Conservation (phyloP, 1,139 yeast genomes). For the Groenewaldozyma auringiensis region DNA sequence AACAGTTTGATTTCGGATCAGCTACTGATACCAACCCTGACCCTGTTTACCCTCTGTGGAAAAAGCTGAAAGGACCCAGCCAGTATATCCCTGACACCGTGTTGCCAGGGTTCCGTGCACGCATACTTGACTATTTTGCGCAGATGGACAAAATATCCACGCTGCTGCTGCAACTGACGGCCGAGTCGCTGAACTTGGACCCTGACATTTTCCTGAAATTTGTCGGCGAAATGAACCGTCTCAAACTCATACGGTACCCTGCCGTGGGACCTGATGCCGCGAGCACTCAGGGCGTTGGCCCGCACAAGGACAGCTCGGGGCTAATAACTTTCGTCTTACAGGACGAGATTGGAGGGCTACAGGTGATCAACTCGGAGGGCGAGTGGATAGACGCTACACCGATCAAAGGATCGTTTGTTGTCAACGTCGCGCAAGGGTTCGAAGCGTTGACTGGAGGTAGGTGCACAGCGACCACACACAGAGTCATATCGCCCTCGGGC, state of each 20-base stretch:
- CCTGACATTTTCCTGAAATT: conserved; percentile 40
- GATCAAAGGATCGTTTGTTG: conserved; percentile 28
- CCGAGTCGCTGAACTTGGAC: conserved; percentile 49
- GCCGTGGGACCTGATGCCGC: conserved; percentile 20
- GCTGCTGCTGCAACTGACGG: conserved; percentile 40
- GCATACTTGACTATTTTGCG: conserved; percentile 39
- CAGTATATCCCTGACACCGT: conserved; percentile 46
- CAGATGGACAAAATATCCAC: conserved; percentile 43
- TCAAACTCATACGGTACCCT: conserved; percentile 35
- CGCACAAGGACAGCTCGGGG: conserved; percentile 60
- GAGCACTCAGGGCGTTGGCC: conserved; percentile 57
- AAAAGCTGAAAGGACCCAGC: conserved; percentile 58
- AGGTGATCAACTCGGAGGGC: conserved; percentile 57
- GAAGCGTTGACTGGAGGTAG: conserved; percentile 35
- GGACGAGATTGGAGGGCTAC: conserved; percentile 47
- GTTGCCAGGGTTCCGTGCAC: conserved; percentile 46
- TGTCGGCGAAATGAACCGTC: conserved; percentile 38
- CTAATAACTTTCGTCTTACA: conserved; percentile 54
- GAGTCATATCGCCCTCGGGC: conserved; percentile 48
- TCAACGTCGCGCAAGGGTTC: conserved; percentile 35
- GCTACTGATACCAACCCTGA: conserved; percentile 36
- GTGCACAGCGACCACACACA: conserved; percentile 54
- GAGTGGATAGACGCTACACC: conserved; percentile 49
- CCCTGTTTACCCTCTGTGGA: conserved; percentile 36
- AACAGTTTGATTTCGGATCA: conserved; percentile 61